Evolutionary conservation across 2,329 filamentous ascomycete species (phyloP).

Genomic region (Grosmannia huntii): DNA sequence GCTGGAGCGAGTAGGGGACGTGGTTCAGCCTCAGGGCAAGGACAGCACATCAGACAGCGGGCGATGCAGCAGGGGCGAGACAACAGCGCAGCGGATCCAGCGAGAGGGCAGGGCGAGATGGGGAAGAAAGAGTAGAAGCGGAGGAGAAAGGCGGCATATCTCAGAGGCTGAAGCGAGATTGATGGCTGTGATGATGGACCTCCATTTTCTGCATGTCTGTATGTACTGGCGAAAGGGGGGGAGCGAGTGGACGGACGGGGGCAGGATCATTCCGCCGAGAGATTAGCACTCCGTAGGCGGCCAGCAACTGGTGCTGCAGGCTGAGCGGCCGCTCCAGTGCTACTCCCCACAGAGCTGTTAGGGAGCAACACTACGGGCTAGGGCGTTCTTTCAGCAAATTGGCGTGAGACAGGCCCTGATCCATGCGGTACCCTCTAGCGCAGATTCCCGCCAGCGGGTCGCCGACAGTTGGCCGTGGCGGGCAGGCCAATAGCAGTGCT

Average conservation of each 20-base stretch:
- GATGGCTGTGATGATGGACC: neutral
- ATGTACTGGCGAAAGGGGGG: neutral
- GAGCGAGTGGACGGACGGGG: neutral
- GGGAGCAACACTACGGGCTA: neutral
- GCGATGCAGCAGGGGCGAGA: neutral
- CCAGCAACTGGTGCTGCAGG: neutral
- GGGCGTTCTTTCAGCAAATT: neutral
- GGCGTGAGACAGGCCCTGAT: neutral
- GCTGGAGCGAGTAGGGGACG: neutral
- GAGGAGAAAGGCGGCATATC: neutral
- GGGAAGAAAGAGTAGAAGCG: neutral
- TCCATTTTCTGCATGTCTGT: too few species aligned
- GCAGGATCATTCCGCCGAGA: neutral
- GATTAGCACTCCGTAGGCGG: neutral
- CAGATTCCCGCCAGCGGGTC: neutral
- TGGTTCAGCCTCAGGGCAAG: neutral
- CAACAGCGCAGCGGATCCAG: neutral
- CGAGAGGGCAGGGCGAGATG: neutral
- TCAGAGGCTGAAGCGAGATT: slow-evolving; percentile 1
- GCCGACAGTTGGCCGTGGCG: neutral
- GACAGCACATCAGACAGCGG: neutral
- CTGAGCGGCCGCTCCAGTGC: neutral
- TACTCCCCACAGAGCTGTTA: slow-evolving; percentile 1
- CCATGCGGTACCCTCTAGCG: neutral
- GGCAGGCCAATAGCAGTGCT: neutral